Percentiles rank a stretch among this genome's conserved stretches.
Evolutionary conservation across 345 rosid genomes (phyloP).

Genomic region (Brassica napus): Da-Ae NC_063438.1:3856001-3856500

Average conservation of each 20-base stretch:
- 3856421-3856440: constrained; percentile 98
- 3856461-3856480: constrained; percentile 58
- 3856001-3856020: constrained; percentile 92
- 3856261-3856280: constrained; percentile 35
- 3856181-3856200: constrained; percentile 85
- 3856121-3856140: not conserved
- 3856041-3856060: constrained; percentile 76
- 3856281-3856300: not conserved
- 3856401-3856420: constrained; percentile 99
- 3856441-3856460: constrained; percentile 92
- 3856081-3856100: constrained; percentile 77
- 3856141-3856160: too few species aligned
- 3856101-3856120: constrained; percentile 11
- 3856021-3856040: constrained; percentile 89
- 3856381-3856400: constrained; percentile 95
- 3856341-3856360: not conserved
- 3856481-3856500: not conserved
- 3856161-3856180: constrained; percentile 40
- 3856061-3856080: constrained; percentile 90
- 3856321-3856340: not conserved
- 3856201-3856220: constrained; percentile 98
- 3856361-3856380: constrained; percentile 34
- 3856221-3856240: constrained; percentile 79
- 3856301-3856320: constrained; percentile 12
- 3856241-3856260: not conserved